Evolutionary conservation across 2,329 filamentous ascomycete species (phyloP).

Genomic region (Fusarium pseudocircinatum): DNA sequence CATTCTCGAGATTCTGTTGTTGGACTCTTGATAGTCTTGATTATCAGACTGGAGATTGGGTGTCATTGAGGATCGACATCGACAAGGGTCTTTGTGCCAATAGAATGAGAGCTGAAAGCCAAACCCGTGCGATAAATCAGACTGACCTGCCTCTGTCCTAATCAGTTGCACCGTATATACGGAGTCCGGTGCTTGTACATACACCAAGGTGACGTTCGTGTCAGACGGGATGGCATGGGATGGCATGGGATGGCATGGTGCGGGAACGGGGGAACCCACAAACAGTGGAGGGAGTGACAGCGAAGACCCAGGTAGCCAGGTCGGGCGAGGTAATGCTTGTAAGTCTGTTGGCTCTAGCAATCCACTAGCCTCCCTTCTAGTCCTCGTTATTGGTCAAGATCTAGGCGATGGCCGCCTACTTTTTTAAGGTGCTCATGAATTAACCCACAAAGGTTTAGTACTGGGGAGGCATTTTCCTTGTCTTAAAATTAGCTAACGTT

Average conservation of each 20-base stretch:
- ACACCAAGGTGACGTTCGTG: neutral
- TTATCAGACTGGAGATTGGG: neutral
- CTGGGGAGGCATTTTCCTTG: neutral
- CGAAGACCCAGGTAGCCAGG: neutral
- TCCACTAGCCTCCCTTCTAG: neutral
- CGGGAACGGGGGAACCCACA: neutral
- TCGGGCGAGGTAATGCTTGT: slow-evolving; percentile 18
- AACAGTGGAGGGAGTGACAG: neutral
- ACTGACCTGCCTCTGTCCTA: neutral
- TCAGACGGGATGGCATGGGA: neutral
- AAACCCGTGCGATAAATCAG: neutral
- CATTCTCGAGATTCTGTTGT: neutral
- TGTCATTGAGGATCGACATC: slow-evolving; percentile 1
- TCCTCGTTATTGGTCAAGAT: neutral
- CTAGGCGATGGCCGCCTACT: slow-evolving; percentile 6
- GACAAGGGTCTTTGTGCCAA: slow-evolving; percentile 9
- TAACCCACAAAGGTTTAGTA: neutral
- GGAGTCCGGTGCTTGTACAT: neutral
- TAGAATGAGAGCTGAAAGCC: neutral
- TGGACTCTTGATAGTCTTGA: neutral
- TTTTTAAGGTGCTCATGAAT: neutral
- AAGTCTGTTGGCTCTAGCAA: slow-evolving; percentile 24
- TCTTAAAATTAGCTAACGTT: neutral
- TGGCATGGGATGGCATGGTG: neutral
- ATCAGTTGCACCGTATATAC: neutral